Evolutionary conservation across 495 filamentous ascomycete species (phyloP).

Genomic region (Aspergillus leporis): DNA sequence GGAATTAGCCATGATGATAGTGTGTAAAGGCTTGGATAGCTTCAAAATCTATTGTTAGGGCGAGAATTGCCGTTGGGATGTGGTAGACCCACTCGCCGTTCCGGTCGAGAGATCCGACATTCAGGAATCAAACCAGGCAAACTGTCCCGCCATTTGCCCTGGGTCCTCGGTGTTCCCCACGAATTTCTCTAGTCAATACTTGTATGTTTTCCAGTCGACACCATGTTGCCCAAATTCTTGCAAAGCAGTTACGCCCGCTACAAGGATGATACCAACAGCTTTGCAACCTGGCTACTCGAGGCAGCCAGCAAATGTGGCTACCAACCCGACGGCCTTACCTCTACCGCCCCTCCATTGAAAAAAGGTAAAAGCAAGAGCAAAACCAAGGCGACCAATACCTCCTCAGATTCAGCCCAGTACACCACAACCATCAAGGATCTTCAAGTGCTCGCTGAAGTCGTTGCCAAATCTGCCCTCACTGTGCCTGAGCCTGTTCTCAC

Average conservation of each 20-base stretch:
- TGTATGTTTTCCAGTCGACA: conserved; percentile 3
- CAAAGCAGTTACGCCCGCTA: conserved; percentile 46
- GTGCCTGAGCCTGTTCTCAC: conserved; percentile 27
- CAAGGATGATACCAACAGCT: conserved; percentile 48
- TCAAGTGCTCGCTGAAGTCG: conserved; percentile 30
- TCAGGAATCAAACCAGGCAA: too few species aligned
- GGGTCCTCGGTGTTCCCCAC: too few species aligned
- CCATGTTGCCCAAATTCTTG: conserved; percentile 34
- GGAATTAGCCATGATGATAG: too few species aligned
- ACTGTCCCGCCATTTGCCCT: too few species aligned
- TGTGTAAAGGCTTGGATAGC: too few species aligned
- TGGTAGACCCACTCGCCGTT: too few species aligned
- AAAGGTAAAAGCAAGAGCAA: conserved; percentile 26
- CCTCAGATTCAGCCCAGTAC: conserved; percentile 21
- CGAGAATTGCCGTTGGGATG: too few species aligned
- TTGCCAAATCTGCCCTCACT: conserved; percentile 25
- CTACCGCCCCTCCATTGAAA: conserved; percentile 16
- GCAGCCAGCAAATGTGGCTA: conserved; percentile 41
- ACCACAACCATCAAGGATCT: conserved; percentile 27
- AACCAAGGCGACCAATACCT: too few species aligned
- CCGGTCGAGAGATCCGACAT: too few species aligned
- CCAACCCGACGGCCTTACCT: conserved; percentile 22
- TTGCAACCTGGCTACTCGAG: conserved; percentile 52
- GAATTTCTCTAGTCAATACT: too few species aligned
- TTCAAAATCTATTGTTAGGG: too few species aligned